phyloP scores from a whole-genome alignment of 306 rosid genomes.

The Trifolium repens region DNA sequence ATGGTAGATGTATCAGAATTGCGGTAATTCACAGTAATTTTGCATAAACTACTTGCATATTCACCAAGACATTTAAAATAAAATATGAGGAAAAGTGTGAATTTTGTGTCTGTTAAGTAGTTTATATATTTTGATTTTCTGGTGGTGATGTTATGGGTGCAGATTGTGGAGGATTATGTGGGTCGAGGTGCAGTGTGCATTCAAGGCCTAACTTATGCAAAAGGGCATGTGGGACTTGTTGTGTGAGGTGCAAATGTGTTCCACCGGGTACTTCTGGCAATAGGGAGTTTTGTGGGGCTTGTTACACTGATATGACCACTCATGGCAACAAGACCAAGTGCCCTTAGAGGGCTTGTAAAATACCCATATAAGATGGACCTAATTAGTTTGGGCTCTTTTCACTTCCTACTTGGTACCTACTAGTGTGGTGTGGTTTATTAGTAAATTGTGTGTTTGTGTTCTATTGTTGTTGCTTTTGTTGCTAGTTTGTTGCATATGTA shows the following conservation, averaged over 20 bases:
- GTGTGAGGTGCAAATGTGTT: conserved; percentile 70
- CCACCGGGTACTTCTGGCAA: conserved; percentile 77
- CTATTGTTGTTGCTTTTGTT: not conserved
- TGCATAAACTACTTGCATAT: too few relatives aligned
- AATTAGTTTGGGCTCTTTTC: not conserved
- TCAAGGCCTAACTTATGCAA: conserved; percentile 62
- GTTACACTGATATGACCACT: conserved; percentile 73
- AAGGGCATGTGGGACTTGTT: conserved; percentile 70
- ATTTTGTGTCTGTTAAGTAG: too few relatives aligned
- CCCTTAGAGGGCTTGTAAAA: conserved; percentile 34
- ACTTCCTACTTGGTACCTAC: not conserved
- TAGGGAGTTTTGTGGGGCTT: conserved; percentile 67
- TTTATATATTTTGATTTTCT: not conserved
- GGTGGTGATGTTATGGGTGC: not conserved
- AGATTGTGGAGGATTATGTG: conserved; percentile 66
- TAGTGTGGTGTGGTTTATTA: not conserved
- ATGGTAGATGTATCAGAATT: too few relatives aligned
- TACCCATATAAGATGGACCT: not conserved
- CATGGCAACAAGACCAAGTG: conserved; percentile 67
- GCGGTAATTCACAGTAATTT: too few relatives aligned
- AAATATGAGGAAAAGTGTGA: too few relatives aligned
- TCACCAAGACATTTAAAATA: too few relatives aligned
- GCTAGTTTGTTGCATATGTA: not conserved
- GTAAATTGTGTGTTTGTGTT: not conserved
- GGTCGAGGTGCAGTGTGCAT: conserved; percentile 52